Conservation (phyloP, 768 basidiomycete genomes). For the Tulasnella sp. region DNA sequence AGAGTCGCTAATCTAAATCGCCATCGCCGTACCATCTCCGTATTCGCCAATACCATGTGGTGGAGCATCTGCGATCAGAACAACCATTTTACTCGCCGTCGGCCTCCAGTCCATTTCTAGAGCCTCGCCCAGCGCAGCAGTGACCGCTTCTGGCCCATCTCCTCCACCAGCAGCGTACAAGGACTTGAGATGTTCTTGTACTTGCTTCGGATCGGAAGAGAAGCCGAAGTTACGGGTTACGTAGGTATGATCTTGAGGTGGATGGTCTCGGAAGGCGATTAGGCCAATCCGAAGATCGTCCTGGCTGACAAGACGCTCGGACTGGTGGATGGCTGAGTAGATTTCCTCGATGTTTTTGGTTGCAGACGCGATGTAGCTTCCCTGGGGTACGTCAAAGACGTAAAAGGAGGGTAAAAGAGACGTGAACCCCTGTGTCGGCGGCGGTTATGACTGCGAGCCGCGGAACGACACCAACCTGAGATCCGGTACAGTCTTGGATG, state of each 20-base stretch:
- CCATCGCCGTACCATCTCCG: conserved; percentile 66
- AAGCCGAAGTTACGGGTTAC: conserved; percentile 92
- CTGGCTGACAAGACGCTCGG: conserved; percentile 77
- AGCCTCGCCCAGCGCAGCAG: conserved; percentile 83
- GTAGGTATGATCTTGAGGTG: conserved; percentile 95
- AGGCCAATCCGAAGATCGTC: conserved; percentile 92
- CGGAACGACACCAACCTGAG: conserved; percentile 45
- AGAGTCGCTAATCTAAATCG: conserved; percentile 15
- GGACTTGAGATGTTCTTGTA: conserved; percentile 76
- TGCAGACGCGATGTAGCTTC: conserved; percentile 86
- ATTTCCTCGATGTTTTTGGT: conserved; percentile 97
- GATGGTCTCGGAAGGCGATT: conserved; percentile 93
- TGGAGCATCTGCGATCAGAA: conserved; percentile 95
- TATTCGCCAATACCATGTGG: conserved; percentile 97
- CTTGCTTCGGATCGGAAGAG: conserved; percentile 82
- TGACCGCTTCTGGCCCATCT: conserved; percentile 96
- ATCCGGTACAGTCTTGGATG: conserved; percentile 92
- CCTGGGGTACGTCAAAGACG: conserved; percentile 35
- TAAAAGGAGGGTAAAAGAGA: background rate
- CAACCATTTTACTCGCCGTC: conserved; percentile 88
- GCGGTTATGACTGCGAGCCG: background rate
- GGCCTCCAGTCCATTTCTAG: conserved; percentile 88
- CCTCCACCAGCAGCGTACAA: conserved; percentile 88
- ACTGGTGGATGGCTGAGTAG: conserved; percentile 90
- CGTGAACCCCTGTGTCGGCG: conserved; percentile 3